Evolutionary conservation across 306 rosid genomes (phyloP), one percentile per base, ranked within the genome.

Genomic region (Cyclanthera cordifolia): DNA sequence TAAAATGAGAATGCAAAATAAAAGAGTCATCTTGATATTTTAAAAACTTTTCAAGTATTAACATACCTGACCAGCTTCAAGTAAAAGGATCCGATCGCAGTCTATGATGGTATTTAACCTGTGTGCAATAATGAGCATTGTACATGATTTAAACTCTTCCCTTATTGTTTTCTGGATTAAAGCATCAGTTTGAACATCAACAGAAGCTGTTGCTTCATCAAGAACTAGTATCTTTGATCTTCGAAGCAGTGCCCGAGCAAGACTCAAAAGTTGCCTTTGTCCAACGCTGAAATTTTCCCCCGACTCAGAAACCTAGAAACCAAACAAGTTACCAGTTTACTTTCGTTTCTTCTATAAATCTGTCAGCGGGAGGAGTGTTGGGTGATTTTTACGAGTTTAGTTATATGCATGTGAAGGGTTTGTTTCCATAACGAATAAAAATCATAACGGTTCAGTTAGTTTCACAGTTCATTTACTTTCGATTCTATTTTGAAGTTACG

Each of bases 271-370:
- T 57, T 91, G 97, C 78, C 95, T 82, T 81, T 91, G 97, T 66
- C 97, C 97, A 79, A 85, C 96, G 49, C 96, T 91, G 80, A 87
- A 89, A 75, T 91, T 91, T 56, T 91, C 97, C 50, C 97, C 97
- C 21, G 88, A 89, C 82, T 91, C 97, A 2, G 86, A 85, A 71
- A 89, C 96, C 97, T 91, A 80, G 41, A 74, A 58, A 74, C 39
- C 71, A 72, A 53, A 51, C 14, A 74, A 51, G 28, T 32, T 13
- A 37, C 34, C 17, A 13, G 25, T 45, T 65, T 43, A 68, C 58
- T 60, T 59, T 30, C 3, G 4, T 16, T 58, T 27, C 16, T 63
- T 63, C 27, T 37, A 37, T 37, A 37, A 11, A 37, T 37, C 43
- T 41, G 16, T 20, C 41, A 13, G 47, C 12, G 27, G 32, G 51